Evolutionary conservation across 495 filamentous ascomycete species (phyloP).

Genomic region (Penicillium mononematosum): DNA sequence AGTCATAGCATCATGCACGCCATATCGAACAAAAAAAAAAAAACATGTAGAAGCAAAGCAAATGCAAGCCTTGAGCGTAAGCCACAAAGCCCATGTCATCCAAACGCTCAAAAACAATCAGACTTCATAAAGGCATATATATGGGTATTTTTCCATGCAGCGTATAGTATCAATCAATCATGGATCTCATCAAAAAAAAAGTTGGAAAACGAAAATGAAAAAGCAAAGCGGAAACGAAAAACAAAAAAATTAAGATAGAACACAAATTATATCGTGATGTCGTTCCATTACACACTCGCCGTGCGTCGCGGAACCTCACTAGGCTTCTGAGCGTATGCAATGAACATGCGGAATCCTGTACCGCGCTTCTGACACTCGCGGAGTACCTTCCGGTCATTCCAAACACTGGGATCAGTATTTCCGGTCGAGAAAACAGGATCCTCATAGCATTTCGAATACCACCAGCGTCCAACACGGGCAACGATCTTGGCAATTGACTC

Average conservation of each 20-base stretch:
- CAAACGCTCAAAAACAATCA: conserved; percentile 4
- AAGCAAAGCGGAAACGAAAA: neutral
- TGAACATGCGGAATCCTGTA: conserved; percentile 84
- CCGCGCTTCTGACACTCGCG: conserved; percentile 82
- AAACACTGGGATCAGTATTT: conserved; percentile 64
- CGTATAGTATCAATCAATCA: conserved; percentile 3
- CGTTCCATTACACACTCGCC: conserved; percentile 47
- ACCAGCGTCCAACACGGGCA: conserved; percentile 89
- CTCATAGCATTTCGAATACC: conserved; percentile 94
- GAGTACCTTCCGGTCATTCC: conserved; percentile 72
- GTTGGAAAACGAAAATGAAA: no score
- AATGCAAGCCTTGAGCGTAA: neutral
- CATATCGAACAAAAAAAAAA: conserved; percentile 3
- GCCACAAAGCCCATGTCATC: neutral
- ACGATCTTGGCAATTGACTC: conserved; percentile 89
- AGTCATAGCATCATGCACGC: conserved; percentile 8
- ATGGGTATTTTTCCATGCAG: conserved; percentile 12
- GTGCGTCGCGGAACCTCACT: conserved; percentile 56
- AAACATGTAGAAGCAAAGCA: conserved; percentile 1
- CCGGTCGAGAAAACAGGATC: conserved; percentile 53
- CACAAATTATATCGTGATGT: neutral
- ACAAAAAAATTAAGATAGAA: neutral
- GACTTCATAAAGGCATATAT: conserved; percentile 3
- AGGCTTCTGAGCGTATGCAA: conserved; percentile 88
- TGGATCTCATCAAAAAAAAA: conserved; percentile 9